Evolutionary conservation across 2,329 filamentous ascomycete species (phyloP), one percentile per base, ranked within the genome.

Genomic region (Xylaria sp.): DNA sequence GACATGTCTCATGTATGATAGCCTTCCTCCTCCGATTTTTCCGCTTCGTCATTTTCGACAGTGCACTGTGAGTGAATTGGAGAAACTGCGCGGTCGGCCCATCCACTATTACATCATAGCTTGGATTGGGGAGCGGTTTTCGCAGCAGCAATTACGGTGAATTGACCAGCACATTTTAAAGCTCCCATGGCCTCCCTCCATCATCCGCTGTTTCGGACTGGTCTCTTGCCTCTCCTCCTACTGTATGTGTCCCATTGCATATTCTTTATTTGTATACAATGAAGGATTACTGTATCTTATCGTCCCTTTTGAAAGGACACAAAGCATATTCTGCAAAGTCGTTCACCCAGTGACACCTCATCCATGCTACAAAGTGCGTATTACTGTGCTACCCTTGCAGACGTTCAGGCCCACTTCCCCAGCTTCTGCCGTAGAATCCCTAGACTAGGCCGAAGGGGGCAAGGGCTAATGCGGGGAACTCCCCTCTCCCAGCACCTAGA

Each of bases 71-170:
- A 32, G n/a, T 32, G 41, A 52, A 55, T 65, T 69, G 67, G 63
- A 63, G 67, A 59, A 63, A 44, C n/a, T 48, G 51, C 37, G 28
- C 9, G 37, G 10, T 56, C 23, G 39, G 34, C n/a, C n/a, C 20
- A 60, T 63, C 65, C 65, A 64, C 51, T 62, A 68, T 70, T 70
- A 65, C 68, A 70, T 70, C 68, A 70, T 70, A 62, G 61, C 65
- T 50, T 23, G 39, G 41, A n/a, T 15, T 46, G 44, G 34, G 18
- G 8, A 37, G 44, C 44, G 8, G 59, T n/a, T 25, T 59, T 20
- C 51, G 7, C 20, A 15, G 7, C 20, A 15, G 60, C 34, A 59
- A 60, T 60, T 64, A 63, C n/a, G 58, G 55, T 63, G 67, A 69
- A 66, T 59, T 66, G 48, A 51, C n/a, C 51, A 18, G 32, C 46